Base-by-base conservation (phyloP, 2,329 filamentous ascomycete genomes). In the Penicillium griseofulvum region DNA sequence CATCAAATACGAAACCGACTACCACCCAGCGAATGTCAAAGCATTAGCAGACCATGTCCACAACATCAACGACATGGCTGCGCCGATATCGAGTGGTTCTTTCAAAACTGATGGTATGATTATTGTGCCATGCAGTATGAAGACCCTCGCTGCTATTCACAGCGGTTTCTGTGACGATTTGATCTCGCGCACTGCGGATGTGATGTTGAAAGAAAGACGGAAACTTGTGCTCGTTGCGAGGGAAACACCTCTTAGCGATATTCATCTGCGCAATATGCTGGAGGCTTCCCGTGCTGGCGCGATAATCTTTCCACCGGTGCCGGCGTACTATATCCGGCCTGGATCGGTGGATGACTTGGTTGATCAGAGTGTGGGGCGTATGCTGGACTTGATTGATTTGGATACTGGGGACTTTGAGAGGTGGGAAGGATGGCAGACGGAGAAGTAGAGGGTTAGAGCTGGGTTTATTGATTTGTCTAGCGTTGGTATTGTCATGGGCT, bases 121-220 rank as follows among this genome's bases (percentile, higher is more conserved):
- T 14, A 63, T 81, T 2, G 73, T 77, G 0, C 77, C 74, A 0
- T 81, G 78, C 65, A 76, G 72, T 50, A 77, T 81, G 74, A 80
- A 80, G 62, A 80, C 78, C 1, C 68, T 81, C 4, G 75, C 77
- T 0, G 74, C 68, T 0, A 71, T 81, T 3, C 63, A 70, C 19
- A 61, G 67, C 1, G 78, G 78, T 0, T 76, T 72, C 52, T 74
- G 74, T 52, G 74, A 79, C 37, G 78, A 80, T 55, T 57, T 81
- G 11, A 78, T 80, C 31, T 68, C 75, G 0, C 67, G 78, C 0
- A 74, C 77, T 0, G 79, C 78, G 2, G 77, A 78, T 55, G 78
- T 81, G 1, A 74, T 68, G 49, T 61, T 81, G 1, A 81, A 81
- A 58, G 78, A 81, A 58, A 54, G 73, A 1, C 54, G 75, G 16